Conservation (phyloP, 805 yeast species). For the Schizosaccharomyces cryophilus region DNA sequence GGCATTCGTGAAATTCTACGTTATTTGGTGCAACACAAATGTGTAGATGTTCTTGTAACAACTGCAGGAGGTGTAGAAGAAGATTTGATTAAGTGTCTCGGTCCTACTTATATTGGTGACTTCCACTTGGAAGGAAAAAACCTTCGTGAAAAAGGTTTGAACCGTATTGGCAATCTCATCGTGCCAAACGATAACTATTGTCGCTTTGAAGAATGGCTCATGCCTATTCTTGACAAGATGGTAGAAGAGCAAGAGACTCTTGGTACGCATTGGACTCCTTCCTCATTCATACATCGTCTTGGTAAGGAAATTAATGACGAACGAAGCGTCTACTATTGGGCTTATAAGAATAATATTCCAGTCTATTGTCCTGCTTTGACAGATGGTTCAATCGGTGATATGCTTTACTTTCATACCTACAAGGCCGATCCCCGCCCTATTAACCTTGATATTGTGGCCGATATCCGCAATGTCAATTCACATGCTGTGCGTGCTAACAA, state of each 20-base stretch:
- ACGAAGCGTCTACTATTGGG: conserved; percentile 86
- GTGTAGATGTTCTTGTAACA: conserved; percentile 88
- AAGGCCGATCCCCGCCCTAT: conserved; percentile 79
- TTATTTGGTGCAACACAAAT: conserved; percentile 74
- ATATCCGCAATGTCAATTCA: conserved; percentile 73
- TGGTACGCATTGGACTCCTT: conserved; percentile 75
- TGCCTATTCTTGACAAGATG: conserved; percentile 71
- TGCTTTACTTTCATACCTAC: conserved; percentile 96
- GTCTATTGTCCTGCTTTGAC: conserved; percentile 93
- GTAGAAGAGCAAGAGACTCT: conserved; percentile 61
- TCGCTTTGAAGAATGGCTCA: conserved; percentile 94
- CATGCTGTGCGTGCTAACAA: conserved; percentile 81
- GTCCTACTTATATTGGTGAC: conserved; percentile 89
- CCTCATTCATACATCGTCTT: conserved; percentile 67
- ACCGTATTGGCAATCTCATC: conserved; percentile 86
- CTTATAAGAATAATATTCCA: conserved; percentile 88
- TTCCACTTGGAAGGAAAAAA: conserved; percentile 57
- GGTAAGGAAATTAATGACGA: conserved; percentile 93
- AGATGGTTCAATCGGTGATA: conserved; percentile 96
- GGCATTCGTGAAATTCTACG: conserved; percentile 82
- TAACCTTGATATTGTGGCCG: conserved; percentile 71
- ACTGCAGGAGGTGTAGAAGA: conserved; percentile 97
- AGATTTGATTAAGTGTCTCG: conserved; percentile 84
- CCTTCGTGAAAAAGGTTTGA: conserved; percentile 84
- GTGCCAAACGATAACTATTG: conserved; percentile 97